Evolutionary conservation across 495 filamentous ascomycete genomes (phyloP), one percentile per base, ranked within the genome.

Genomic region (Aspergillus mulundensis): DNA sequence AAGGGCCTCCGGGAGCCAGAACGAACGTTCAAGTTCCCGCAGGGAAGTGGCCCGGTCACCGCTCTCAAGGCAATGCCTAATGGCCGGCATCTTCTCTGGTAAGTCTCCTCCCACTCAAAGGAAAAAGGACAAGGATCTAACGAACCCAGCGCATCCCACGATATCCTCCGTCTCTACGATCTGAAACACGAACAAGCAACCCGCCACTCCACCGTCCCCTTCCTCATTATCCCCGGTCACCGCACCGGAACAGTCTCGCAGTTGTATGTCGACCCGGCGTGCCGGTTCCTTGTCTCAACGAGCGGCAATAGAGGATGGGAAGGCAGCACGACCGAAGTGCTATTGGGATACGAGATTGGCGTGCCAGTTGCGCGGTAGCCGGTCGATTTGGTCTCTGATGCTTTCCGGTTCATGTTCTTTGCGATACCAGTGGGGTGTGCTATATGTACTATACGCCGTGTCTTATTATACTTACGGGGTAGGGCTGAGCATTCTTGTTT

Each of bases 271-370:
- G 94, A 98, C 68, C 87, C 89, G 24, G 90, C 89, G 0, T 94
- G 90, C 61, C 79, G 85, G 30, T 96, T 90, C 68, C 90, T 98
- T 84, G 81, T 98, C 44, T 93, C 89, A 2, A 86, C 89, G 2
- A 91, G 87, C 28, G 94, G 94, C 1, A 97, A 92, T 59, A 75
- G 94, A 49, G 94, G 94, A 2, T 97, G 95, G 95, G 95, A 97
- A 68, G 94, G 94, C n/a, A 83, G 77, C 25, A 85, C 80, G 24
- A 97, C 94, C 1, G 94, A 98, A 74, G 91, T 94, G 8, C 69
- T 97, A 25, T 79, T 98, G 40, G 94, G 94, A 45, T 98, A 98
- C 69, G 94, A 98, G 70, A 95, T 98, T 60, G 81, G 81, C 5
- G 71, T 84, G 57, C 71, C 72, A 32, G 59, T 82, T 57, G 68